phyloP scores from a whole-genome alignment of 2,329 filamentous ascomycete species.

The Verticillium longisporum region DNA sequence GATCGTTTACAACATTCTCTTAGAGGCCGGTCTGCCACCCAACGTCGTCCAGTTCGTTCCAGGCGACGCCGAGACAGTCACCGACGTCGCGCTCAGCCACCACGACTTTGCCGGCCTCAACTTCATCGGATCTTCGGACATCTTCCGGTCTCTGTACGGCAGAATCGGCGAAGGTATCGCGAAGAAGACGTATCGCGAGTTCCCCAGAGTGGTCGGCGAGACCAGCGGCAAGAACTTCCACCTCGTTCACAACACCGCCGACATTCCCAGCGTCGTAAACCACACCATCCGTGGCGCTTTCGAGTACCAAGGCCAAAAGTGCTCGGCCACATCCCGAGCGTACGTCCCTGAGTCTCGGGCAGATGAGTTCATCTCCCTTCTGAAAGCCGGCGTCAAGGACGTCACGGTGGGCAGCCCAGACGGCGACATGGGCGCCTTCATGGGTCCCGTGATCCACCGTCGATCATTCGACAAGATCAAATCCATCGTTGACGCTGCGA shows the following conservation, averaged over 20 bases:
- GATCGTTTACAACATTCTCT: conserved; percentile 28
- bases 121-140: conserved; percentile 29
- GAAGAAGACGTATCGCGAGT: conserved; percentile 23
- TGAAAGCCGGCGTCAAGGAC: conserved; percentile 17
- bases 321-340: conserved; percentile 41
- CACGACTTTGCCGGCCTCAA: conserved; percentile 28
- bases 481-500: conserved; percentile 35
- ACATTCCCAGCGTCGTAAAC: conserved; percentile 35
- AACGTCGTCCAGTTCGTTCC: conserved; percentile 30
- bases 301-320: conserved; percentile 46
- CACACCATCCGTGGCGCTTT: conserved; percentile 41
- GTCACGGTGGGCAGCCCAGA: conserved; percentile 20
- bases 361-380: conserved; percentile 18
- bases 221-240: conserved; percentile 49
- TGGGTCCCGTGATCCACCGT: conserved; percentile 43
- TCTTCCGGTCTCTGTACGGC: conserved; percentile 25
- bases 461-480: conserved; percentile 37
- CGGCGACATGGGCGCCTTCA: conserved; percentile 28
- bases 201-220: conserved; percentile 41
- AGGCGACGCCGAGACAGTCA: conserved; percentile 28
- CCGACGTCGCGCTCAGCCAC: conserved; percentile 22
- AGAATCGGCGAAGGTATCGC: conserved; percentile 19
- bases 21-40: conserved; percentile 30
- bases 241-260: conserved; percentile 37
- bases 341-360: conserved; percentile 46